Conservation (phyloP, 768 basidiomycete genomes). For the Mycena galopus region DNA sequence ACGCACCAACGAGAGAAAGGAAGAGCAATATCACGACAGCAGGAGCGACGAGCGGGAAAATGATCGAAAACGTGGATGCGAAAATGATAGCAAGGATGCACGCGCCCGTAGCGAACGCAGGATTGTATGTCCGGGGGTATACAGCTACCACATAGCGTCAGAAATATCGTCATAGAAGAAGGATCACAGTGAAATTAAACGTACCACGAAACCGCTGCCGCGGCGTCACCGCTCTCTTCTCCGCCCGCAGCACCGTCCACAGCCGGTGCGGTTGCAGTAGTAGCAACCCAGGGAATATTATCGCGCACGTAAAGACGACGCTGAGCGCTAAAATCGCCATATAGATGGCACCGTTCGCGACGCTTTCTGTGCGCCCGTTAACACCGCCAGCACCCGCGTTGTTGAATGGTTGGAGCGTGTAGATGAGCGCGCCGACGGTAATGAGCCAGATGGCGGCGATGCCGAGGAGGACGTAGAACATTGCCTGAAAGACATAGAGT, state of each 20-base stretch:
- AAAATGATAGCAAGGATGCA: constrained; percentile 79
- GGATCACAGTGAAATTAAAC: constrained; percentile 38
- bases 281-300: constrained; percentile 78
- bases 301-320: constrained; percentile 72
- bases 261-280: constrained; percentile 79
- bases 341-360: constrained; percentile 81
- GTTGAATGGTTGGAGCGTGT: constrained; percentile 70
- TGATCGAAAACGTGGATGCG: constrained; percentile 78
- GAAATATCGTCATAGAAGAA: neutral
- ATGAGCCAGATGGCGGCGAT: constrained; percentile 74
- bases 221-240: constrained; percentile 76
- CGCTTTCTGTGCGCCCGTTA: constrained; percentile 52
- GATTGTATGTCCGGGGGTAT: constrained; percentile 80
- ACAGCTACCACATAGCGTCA: constrained; percentile 56
- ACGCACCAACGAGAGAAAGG: constrained; percentile 75
- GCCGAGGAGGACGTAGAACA: constrained; percentile 69
- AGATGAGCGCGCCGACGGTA: constrained; percentile 77
- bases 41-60: constrained; percentile 84
- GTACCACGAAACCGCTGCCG: constrained; percentile 83
- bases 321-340: constrained; percentile 72
- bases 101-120: constrained; percentile 74
- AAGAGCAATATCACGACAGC: constrained; percentile 76
- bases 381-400: constrained; percentile 41
- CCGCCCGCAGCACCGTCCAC: constrained; percentile 66
- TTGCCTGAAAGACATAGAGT: constrained; percentile 71